Percentiles rank a stretch among this genome's conserved stretches.
Evolutionary conservation across 331 rosid genomes (phyloP).

Genomic region (Malus hybrid): DNA sequence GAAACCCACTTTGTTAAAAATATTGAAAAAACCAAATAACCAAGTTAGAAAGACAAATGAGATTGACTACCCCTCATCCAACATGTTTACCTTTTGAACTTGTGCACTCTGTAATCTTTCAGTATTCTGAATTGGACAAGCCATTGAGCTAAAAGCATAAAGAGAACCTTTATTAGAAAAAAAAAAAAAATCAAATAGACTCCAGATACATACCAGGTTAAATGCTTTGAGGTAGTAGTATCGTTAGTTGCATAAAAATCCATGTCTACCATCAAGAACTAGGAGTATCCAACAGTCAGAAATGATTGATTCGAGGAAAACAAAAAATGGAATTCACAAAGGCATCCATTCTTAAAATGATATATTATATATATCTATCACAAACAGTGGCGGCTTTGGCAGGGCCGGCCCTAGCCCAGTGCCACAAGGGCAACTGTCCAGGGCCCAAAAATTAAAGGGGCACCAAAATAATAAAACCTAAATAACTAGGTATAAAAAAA

Average conservation of each 20-base stretch:
- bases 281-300: background rate
- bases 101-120: conserved; percentile 40
- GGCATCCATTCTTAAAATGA: background rate
- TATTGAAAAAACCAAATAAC: background rate
- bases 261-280: no score
- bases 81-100: conserved; percentile 59
- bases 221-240: background rate
- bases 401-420: no score
- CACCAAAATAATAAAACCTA: no score
- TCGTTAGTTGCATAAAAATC: background rate
- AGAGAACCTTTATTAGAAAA: conserved; percentile 5
- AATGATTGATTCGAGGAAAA: background rate
- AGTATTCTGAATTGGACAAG: conserved; percentile 34
- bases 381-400: background rate
- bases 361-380: no score
- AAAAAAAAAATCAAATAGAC: background rate
- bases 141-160: conserved; percentile 37
- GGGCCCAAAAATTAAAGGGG: no score
- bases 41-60: background rate
- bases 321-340: background rate
- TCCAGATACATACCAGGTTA: background rate
- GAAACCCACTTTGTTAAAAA: background rate
- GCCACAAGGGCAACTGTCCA: no score
- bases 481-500: no score
- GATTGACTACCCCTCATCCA: background rate